Base-by-base conservation (phyloP, 169 alveolate genomes). In the Toxoplasma gondii region DNA sequence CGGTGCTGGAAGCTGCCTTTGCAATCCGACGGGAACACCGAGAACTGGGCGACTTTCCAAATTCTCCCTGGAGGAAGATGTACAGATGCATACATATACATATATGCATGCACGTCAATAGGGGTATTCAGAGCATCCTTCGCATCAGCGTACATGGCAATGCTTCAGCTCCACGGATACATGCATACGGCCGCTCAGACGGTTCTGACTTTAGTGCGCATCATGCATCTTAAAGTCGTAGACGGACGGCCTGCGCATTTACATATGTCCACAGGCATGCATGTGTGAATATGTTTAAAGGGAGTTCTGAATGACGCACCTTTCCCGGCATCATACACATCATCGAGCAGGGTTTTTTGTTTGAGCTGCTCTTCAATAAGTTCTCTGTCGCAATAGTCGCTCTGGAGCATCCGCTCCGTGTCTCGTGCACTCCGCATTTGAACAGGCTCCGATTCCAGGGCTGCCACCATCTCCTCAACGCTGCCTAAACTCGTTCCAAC, bases 1-100 rank as follows among this genome's bases (percentile, higher is more conserved):
- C 90, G 90, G 64, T 82, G 90, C 64, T 82, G 90, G 90, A 82
- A 82, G 90, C 90, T 82, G 34, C 90, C 90, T 31, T 82, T 82
- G 64, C 90, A 82, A 67, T 82, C 90, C n/a, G 90, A 82, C 17
- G 90, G 90, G 39, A 82, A 82, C 90, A 82, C 41, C 43, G 90
- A 82, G 64, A 82, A 82, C 64, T 82, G 90, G 31, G 90, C 90
- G 22, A 82, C 64, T 43, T 82, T 82, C 90, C 90, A 82, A 41
- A 82, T 82, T 27, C 41, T 38, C 54, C 90, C 90, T 82, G 86
- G 27, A 31, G 58, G 58, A 49, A 49, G 12, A 49, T 12, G 22
- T 12, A 49, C 4, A 49, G 12, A 4, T 49, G 12, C 12, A 49
- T 49, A 49, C 12, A 49, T 49, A 49, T 49, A 49, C 12, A 49